phyloP scores from a whole-genome alignment of 2,329 filamentous ascomycete species.

The Lachnellula willkommii region DNA sequence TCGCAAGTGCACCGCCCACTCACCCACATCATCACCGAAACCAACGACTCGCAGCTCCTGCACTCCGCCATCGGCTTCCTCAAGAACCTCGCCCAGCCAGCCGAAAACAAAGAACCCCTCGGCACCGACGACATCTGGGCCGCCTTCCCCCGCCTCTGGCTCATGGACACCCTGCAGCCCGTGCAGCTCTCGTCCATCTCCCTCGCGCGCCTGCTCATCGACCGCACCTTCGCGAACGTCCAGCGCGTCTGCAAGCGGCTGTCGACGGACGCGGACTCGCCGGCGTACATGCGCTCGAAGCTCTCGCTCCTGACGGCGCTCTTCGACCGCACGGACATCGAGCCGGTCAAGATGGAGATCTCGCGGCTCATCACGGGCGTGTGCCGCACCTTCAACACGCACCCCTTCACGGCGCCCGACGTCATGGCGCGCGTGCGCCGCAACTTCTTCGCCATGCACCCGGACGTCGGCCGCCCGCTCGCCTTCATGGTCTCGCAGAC shows the following conservation, averaged over 20 bases:
- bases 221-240: slow-evolving; percentile 49
- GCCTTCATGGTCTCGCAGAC: slow-evolving; percentile 50
- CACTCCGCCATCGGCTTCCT: slow-evolving; percentile 56
- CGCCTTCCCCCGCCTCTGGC: slow-evolving; percentile 49
- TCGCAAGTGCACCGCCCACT: slow-evolving; percentile 43
- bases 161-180: slow-evolving; percentile 48
- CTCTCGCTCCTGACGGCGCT: slow-evolving; percentile 38
- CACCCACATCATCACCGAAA: slow-evolving; percentile 39
- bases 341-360: slow-evolving; percentile 56
- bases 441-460: slow-evolving; percentile 30
- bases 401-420: slow-evolving; percentile 24
- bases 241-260: slow-evolving; percentile 42
- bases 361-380: slow-evolving; percentile 48
- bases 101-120: slow-evolving; percentile 48
- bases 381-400: slow-evolving; percentile 50
- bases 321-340: slow-evolving; percentile 41
- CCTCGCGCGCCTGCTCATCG: slow-evolving; percentile 51
- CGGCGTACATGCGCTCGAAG: slow-evolving; percentile 31
- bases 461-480: slow-evolving; percentile 35
- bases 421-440: slow-evolving; percentile 33
- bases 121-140: slow-evolving; percentile 41
- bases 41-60: slow-evolving; percentile 45
- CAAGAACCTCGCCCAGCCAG: slow-evolving; percentile 59
- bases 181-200: slow-evolving; percentile 57
- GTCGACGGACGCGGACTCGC: slow-evolving; percentile 33